Base-by-base conservation (phyloP, 2,329 filamentous ascomycete genomes). In the Blastomyces emzantsi region DNA sequence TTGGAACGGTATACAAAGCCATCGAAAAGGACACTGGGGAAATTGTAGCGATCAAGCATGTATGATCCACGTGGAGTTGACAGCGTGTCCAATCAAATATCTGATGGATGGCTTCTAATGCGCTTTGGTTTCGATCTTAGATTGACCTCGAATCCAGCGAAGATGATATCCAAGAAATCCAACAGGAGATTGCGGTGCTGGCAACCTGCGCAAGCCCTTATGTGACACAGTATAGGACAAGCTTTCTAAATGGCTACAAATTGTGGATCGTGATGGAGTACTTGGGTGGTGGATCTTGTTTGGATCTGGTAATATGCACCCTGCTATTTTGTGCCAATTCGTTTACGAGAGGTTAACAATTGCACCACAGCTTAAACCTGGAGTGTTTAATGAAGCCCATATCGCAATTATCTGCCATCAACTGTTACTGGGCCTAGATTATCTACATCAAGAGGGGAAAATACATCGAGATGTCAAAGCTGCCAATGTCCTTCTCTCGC, bases 221-320 rank as follows among this genome's bases (percentile, higher is more conserved):
- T 76, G 92, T 99, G 69, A 97, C 94, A 19, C 90, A 96, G 74
- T 99, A 99, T 82, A 95, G 92, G 75, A 90, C 90, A 28, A 97
- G 92, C 73, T 99, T 97, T 75, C 84, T 97, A n/a, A 87, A 90
- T 69, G 94, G 94, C 33, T 90, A 92, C 74, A 99, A 97, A 78
- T 80, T 99, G 81, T 99, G 94, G 94, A 99, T 99, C 73, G 91
- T 97, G 64, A 99, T 99, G 94, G 94, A 99, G 77, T 99, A 89
- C 73, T 81, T 99, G 13, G 94, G 94, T 6, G 94, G 94, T 67
- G 94, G 94, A 51, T 97, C 94, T 22, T 97, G 94, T 74, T 82
- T 97, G 68, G 94, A 99, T 75, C 77, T 99, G 81, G 90, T 96
- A 84, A 81, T 66, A 25, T 56, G 52, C 19, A 30, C 54, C 63